Conservation (phyloP, 2,329 filamentous ascomycete species). For the Colletotrichum nymphaeae region DNA sequence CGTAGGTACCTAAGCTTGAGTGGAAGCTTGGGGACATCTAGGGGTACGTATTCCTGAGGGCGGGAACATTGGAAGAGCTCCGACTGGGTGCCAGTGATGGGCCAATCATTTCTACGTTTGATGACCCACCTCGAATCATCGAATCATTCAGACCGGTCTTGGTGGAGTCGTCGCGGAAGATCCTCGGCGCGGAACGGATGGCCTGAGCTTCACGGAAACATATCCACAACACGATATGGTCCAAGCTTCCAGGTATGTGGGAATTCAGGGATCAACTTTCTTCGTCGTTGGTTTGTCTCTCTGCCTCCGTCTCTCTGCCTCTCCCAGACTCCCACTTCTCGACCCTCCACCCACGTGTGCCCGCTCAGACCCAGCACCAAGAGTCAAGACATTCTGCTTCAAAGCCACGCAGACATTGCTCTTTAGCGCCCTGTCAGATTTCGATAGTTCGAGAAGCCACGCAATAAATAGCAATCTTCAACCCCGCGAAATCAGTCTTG, state of each 20-base stretch:
- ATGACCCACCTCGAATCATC: background rate
- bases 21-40: background rate
- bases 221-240: background rate
- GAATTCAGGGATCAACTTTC: slow-evolving; percentile 5
- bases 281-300: background rate
- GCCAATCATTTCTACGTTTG: background rate
- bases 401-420: background rate
- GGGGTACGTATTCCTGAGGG: background rate
- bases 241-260: slow-evolving; percentile 5
- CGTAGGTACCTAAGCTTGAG: background rate
- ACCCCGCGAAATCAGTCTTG: background rate
- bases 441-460: slow-evolving; percentile 13
- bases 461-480: background rate
- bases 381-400: background rate
- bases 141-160: background rate
- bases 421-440: slow-evolving; percentile 8
- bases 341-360: background rate
- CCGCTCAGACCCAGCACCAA: background rate
- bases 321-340: background rate
- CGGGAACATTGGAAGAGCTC: background rate
- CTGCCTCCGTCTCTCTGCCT: background rate
- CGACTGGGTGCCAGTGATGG: background rate
- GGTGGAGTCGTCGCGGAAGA: background rate
- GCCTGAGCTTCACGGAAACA: background rate
- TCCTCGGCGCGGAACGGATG: slow-evolving; percentile 11